These are phyloP conservation scores for Aspergillus puulaauensis DNA, from an alignment of 2,329 filamentous ascomycete genomes.

Conservation along the genomic window DNA sequence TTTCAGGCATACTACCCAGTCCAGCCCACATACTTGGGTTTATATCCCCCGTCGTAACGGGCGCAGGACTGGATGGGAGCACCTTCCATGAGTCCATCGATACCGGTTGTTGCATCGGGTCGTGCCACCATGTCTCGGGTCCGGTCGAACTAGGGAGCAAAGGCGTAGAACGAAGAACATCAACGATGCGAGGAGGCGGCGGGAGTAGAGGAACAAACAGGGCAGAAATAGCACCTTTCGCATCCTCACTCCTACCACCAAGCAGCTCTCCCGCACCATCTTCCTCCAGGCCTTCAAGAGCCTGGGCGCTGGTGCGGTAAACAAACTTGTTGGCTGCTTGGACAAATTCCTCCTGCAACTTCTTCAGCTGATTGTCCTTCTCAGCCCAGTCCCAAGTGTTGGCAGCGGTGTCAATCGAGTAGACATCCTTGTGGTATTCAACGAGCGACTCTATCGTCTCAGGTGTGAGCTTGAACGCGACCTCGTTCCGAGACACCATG, in stretches of 20 bases:
- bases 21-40: conserved; percentile 74
- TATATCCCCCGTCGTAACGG: conserved; percentile 70
- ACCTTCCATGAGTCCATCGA: conserved; percentile 88
- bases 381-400: conserved; percentile 93
- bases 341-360: conserved; percentile 93
- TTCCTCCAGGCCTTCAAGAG: conserved; percentile 93
- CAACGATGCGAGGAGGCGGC: conserved; percentile 82
- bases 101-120: conserved; percentile 65
- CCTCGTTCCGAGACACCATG: conserved; percentile 96
- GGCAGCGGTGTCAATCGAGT: conserved; percentile 85
- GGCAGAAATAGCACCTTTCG: conserved; percentile 80
- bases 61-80: conserved; percentile 80
- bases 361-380: conserved; percentile 95
- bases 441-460: conserved; percentile 92
- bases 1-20: conserved; percentile 68
- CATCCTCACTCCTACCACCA: conserved; percentile 86
- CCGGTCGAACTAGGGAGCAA: conserved; percentile 80
- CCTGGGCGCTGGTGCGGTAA: conserved; percentile 82
- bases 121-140: conserved; percentile 77
- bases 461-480: conserved; percentile 94
- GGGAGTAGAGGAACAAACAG: conserved; percentile 84
- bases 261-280: conserved; percentile 93
- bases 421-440: conserved; percentile 94
- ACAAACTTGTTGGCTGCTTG: conserved; percentile 98
- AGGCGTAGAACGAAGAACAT: conserved; percentile 82